Base-by-base conservation (phyloP, 306 rosid genomes). In the Coriaria nepalensis region DNA sequence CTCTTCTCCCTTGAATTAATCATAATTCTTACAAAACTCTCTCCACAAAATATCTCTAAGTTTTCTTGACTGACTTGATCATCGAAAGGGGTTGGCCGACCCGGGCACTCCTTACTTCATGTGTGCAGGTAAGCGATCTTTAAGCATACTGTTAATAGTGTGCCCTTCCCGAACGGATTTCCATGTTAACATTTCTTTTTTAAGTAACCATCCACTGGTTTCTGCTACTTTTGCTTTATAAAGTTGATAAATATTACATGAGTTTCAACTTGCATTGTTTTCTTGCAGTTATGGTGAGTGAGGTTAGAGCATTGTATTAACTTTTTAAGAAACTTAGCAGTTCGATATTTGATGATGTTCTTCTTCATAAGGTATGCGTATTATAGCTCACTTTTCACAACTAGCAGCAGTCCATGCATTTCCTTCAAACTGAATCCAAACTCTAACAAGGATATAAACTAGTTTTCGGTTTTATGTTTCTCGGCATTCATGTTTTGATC, bases 341-440 rank as follows among this genome's bases (percentile, higher is more conserved):
- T 56, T 73, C 85, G 6, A 62, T 78, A 54, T 12, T 67, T 58
- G 62, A 58, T 61, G 85, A 78, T 58, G 93, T 80, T 47, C 77
- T 76, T 20, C 78, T 88, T 66, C 96, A 88, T 67, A 78, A 61
- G 94, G 96, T 83, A 53, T 53, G 68, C 73, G 45, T 48, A 2
- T 33, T 13, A 10, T n/a, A 7, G 46, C 43, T 12, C 10, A 33
- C 9, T 7, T 7, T 53, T 37, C 29, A 43, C 53, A 20, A 12
- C 52, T 44, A 4, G 1, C 8, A 7, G 7, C 10, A 29, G 13
- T 8, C 51, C 7, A 35, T 20, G 29, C n/a, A n/a, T n/a, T n/a
- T 20, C 29, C 1, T 20, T 20, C 29, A 20, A 3, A 20, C 29
- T 20, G 29, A 20, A 20, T 20, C 29, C 29, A 20, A 20, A 20